Conservation (phyloP, 2,329 filamentous ascomycete genomes). For the Colletotrichum sp. region DNA sequence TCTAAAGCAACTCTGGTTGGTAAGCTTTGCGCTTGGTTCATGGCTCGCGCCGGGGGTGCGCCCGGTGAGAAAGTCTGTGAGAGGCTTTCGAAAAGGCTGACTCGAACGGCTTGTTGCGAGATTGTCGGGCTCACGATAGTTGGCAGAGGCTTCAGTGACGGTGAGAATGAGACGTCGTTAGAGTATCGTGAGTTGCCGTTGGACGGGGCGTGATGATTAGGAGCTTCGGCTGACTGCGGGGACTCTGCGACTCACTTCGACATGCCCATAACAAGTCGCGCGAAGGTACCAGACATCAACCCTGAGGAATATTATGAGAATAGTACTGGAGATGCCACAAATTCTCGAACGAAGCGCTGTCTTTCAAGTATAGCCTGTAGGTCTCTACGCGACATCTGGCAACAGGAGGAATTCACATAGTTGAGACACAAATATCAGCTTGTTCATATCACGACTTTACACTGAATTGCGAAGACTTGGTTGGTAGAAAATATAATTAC, state of each 20-base stretch:
- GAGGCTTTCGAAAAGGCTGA: background rate
- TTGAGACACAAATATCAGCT: fast-evolving
- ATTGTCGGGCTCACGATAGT: background rate
- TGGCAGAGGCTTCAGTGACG: background rate
- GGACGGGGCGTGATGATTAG: background rate
- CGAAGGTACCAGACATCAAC: background rate
- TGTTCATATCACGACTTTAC: background rate
- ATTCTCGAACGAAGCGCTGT: fast-evolving
- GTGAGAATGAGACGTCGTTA: background rate
- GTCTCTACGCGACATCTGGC: background rate
- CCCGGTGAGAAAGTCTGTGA: background rate
- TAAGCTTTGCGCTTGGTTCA: background rate
- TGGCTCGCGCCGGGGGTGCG: background rate
- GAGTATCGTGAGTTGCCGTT: background rate
- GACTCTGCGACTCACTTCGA: background rate
- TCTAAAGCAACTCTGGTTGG: background rate
- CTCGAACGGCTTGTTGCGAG: background rate
- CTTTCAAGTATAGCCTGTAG: background rate
- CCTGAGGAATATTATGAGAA: background rate
- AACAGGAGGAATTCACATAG: fast-evolving
- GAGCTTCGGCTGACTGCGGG: background rate
- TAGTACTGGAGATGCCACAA: fast-evolving
- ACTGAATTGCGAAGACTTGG: background rate
- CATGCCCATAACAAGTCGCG: background rate
- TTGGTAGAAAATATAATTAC: background rate